phyloP scores from a whole-genome alignment of 768 basidiomycete genomes.

The Naematelia encephala region DNA sequence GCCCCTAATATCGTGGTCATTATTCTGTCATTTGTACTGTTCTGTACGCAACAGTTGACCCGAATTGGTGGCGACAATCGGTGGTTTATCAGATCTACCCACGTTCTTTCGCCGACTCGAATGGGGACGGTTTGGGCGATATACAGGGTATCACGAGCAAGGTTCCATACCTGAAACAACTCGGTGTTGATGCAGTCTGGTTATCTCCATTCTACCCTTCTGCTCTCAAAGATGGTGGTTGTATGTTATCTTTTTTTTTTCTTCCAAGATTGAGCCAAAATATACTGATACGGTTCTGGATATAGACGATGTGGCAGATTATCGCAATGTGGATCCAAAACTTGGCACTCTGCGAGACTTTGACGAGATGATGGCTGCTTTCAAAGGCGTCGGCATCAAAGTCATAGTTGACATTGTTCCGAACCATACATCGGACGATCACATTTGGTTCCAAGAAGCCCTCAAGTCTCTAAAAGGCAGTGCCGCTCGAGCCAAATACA shows the following conservation, averaged over 20 bases:
- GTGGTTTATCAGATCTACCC: slow-evolving; percentile 45
- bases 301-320: slow-evolving; percentile 45
- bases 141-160: slow-evolving; percentile 37
- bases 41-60: slow-evolving; percentile 13
- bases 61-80: slow-evolving; percentile 44
- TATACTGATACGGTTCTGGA: too few species aligned
- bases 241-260: too few species aligned
- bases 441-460: slow-evolving; percentile 44
- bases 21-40: too few species aligned
- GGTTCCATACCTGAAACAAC: slow-evolving; percentile 29
- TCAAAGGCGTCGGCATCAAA: slow-evolving; percentile 32
- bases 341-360: slow-evolving; percentile 42
- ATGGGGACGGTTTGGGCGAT: slow-evolving; percentile 42
- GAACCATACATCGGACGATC: slow-evolving; percentile 41
- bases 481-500: slow-evolving; percentile 28
- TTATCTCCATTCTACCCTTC: slow-evolving; percentile 43
- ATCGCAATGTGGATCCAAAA: slow-evolving; percentile 38
- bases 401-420: slow-evolving; percentile 44
- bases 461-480: slow-evolving; percentile 31
- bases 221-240: slow-evolving; percentile 42
- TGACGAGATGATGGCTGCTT: slow-evolving; percentile 32
- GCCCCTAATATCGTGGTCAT: too few species aligned
- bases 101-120: slow-evolving; percentile 38
- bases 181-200: slow-evolving; percentile 42
- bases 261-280: too few species aligned